Base-by-base conservation (phyloP, 306 rosid genomes). In the Ziziphus jujuba region DNA sequence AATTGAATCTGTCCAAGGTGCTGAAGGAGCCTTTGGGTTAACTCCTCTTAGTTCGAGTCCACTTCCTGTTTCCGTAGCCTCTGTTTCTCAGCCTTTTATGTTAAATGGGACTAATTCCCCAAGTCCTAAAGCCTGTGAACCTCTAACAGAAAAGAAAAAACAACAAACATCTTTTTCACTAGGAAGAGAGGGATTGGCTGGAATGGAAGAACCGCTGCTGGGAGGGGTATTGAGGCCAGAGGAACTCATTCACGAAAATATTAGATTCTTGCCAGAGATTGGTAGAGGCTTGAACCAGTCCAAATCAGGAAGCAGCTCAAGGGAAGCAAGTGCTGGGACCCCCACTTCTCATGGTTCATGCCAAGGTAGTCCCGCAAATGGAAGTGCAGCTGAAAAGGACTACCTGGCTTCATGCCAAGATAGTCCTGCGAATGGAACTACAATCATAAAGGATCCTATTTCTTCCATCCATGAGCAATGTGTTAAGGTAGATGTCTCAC, bases 1-100 rank as follows among this genome's bases (percentile, higher is more conserved):
- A 8, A 89, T 92, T 52, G 96, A 92, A 45, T 89, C 95, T 54
- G 98, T 92, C 60, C 95, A 85, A 62, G 89, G 90, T 63, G 91
- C 82, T 67, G 91, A 92, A 79, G 92, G 92, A 67, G 78, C 91
- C 40, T 87, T 92, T 59, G 80, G 75, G 56, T 71, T 87, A 62
- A 69, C 75, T 77, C 77, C 92, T 80, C 84, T 90, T 5, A 45
- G 81, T 69, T 20, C 84, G 47, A 75, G 71, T 75, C 71, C 87
- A 52, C 85, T 81, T 64, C 80, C 92, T 24, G 69, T 47, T 76
- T 69, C 84, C 0, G 85, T 66, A 58, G 74, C 84, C 53, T 72
- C 96, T 52, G 66, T 65, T 68, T 76, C 86, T 22, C 82, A 56
- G 69, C 87, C 87, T 63, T 76, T 68, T 67, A 72, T 65, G 56